Percentiles rank a stretch among this genome's conserved stretches.
Evolutionary conservation across 345 rosid species (phyloP).

Genomic region (Hirschfeldia incana): DNA sequence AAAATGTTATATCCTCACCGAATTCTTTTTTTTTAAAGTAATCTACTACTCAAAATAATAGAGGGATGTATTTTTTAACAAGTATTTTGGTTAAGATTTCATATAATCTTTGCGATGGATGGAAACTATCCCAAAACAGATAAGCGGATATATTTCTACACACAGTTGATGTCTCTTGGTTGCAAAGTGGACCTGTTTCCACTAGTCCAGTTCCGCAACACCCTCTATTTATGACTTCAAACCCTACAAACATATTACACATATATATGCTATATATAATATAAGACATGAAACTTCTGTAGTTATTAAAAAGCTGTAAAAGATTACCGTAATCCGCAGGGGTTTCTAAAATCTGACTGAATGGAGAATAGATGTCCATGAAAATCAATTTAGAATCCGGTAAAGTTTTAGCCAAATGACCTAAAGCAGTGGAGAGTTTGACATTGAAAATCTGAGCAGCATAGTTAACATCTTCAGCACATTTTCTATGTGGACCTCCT

Average conservation of each 20-base stretch:
- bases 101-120: constrained; percentile 47
- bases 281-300: neutral
- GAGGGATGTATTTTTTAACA: constrained; percentile 9
- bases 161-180: neutral
- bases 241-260: constrained; percentile 23
- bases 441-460: constrained; percentile 55
- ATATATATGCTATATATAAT: neutral
- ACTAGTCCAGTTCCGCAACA: constrained; percentile 41
- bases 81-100: constrained; percentile 21
- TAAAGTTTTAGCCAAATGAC: constrained; percentile 34
- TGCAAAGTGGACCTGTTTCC: constrained; percentile 28
- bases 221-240: constrained; percentile 23
- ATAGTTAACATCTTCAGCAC: constrained; percentile 45
- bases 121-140: constrained; percentile 38
- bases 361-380: constrained; percentile 46
- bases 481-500: constrained; percentile 51
- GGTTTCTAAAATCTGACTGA: constrained; percentile 46
- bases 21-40: too few relatives aligned
- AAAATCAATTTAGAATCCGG: constrained; percentile 42
- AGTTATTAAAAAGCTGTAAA: neutral
- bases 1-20: neutral
- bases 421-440: constrained; percentile 43
- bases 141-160: constrained; percentile 28
- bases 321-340: constrained; percentile 53
- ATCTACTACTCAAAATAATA: neutral